Conservation (phyloP, 1,284 basidiomycete genomes). For the Cryptococcus wingfieldii region DNA sequence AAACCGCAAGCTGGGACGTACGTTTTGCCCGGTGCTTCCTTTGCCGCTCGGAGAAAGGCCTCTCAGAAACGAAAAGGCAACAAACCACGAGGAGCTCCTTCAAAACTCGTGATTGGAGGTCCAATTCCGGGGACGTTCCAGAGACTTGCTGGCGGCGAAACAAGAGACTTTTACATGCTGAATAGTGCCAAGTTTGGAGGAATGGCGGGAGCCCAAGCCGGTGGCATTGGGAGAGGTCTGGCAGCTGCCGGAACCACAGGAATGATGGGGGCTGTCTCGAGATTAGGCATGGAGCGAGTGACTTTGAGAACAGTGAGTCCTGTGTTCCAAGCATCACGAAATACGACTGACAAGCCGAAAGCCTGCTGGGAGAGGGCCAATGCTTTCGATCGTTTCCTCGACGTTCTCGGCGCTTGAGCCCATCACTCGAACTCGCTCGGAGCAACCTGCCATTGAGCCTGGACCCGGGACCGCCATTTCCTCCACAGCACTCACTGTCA, state of each 20-base stretch:
- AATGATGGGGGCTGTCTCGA: neutral
- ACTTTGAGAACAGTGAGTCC: conserved; percentile 13
- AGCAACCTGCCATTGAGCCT: neutral
- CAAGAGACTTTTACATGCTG: conserved; percentile 7
- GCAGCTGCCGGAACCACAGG: neutral
- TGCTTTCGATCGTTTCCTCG: conserved; percentile 16
- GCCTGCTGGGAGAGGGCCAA: conserved; percentile 9
- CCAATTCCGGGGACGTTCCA: conserved; percentile 15
- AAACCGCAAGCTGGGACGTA: neutral
- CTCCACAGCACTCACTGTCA: conserved; percentile 1
- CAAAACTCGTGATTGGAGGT: conserved; percentile 7
- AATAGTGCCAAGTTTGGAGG: conserved; percentile 1
- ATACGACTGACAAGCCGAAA: neutral
- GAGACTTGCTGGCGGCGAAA: conserved; percentile 5
- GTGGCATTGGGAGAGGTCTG: neutral
- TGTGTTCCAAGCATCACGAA: neutral
- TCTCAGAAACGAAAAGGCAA: too few species aligned
- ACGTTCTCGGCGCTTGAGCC: conserved; percentile 8
- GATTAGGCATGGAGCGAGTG: conserved; percentile 7
- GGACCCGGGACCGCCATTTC: neutral
- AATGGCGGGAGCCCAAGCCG: neutral
- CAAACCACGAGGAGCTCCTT: neutral
- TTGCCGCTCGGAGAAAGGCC: too few species aligned
- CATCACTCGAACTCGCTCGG: neutral
- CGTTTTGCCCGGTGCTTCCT: too few species aligned